These are phyloP conservation scores for Colletotrichum sp. DNA, from an alignment of 2,329 filamentous ascomycete genomes.

Conservation along the genomic window DNA sequence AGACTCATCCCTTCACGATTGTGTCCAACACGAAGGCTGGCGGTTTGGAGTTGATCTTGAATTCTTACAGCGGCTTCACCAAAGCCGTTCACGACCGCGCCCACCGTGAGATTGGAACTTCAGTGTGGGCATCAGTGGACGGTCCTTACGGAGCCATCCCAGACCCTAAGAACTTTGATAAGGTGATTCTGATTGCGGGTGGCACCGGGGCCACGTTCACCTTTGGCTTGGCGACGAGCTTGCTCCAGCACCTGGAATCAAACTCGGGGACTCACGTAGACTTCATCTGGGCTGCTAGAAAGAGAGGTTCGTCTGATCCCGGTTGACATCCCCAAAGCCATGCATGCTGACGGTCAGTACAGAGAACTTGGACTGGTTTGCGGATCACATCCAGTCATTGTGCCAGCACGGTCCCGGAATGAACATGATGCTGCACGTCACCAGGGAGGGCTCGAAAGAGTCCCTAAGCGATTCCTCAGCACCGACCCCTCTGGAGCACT, in stretches of 20 bases:
- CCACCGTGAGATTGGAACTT: constrained; percentile 39
- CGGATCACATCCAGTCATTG: not conserved
- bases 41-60: constrained; percentile 53
- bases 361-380: constrained; percentile 1
- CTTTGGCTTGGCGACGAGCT: constrained; percentile 21
- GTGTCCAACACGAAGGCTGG: constrained; percentile 41
- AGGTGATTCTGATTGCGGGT: constrained; percentile 24
- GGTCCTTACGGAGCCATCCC: constrained; percentile 59
- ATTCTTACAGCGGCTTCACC: constrained; percentile 57
- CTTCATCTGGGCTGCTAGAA: not conserved
- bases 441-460: not conserved
- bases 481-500: not conserved
- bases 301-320: not conserved
- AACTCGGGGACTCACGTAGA: not conserved
- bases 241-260: not conserved
- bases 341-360: not conserved
- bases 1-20: constrained; percentile 63
- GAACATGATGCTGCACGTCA: not conserved
- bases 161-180: constrained; percentile 35
- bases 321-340: no score
- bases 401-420: not conserved
- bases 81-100: constrained; percentile 51
- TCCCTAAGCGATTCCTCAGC: not conserved
- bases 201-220: constrained; percentile 29
- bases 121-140: constrained; percentile 52